Evolutionary conservation across 306 rosid genomes (phyloP).

Genomic region (Lagenaria siceraria): DNA sequence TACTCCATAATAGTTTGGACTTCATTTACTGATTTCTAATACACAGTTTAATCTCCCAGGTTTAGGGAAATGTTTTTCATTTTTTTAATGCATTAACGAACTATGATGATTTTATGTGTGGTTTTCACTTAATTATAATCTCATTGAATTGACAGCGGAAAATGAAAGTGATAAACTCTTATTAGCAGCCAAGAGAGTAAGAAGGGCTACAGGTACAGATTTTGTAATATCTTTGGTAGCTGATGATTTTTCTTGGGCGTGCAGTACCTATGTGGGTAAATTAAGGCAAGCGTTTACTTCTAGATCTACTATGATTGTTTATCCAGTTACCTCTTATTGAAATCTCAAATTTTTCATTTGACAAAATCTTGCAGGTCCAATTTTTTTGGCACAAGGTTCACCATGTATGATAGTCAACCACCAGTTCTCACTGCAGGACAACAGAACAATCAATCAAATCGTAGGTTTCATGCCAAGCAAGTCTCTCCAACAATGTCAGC

Average conservation of each 20-base stretch:
- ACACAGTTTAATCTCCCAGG: neutral
- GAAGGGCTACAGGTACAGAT: conserved; percentile 65
- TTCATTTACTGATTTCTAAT: neutral
- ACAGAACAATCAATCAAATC: conserved; percentile 25
- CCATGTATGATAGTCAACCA: conserved; percentile 47
- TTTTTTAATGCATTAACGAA: neutral
- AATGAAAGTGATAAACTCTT: conserved; percentile 50
- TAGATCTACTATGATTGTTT: neutral
- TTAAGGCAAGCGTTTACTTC: conserved; percentile 41
- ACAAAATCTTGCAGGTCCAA: conserved; percentile 44
- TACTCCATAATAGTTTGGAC: neutral
- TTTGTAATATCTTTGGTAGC: conserved; percentile 53
- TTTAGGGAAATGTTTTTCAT: neutral
- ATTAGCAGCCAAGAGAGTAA: conserved; percentile 69
- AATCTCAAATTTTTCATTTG: neutral
- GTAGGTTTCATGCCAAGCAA: conserved; percentile 52
- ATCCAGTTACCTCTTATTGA: conserved; percentile 9
- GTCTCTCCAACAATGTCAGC: conserved; percentile 68
- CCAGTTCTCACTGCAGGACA: conserved; percentile 24
- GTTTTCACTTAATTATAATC: conserved; percentile 9
- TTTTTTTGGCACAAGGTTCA: conserved; percentile 69
- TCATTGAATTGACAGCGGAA: conserved; percentile 45
- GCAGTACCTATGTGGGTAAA: conserved; percentile 55
- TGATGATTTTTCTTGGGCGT: conserved; percentile 55
- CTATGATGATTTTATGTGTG: neutral